phyloP scores from a whole-genome alignment of 2,329 filamentous ascomycete species.

The Claviceps arundinis region DNA sequence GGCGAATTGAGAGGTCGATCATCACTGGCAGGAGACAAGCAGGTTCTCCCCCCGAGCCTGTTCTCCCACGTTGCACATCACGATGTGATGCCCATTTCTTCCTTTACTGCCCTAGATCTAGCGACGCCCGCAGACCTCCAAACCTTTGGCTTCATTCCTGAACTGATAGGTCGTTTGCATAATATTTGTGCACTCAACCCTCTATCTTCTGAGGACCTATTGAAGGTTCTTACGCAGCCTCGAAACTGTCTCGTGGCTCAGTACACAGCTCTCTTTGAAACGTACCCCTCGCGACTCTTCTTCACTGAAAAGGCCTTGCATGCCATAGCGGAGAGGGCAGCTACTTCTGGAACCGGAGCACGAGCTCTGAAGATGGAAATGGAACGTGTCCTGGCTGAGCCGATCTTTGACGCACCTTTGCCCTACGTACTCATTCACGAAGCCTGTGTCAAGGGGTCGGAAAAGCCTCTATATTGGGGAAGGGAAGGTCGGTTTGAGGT shows the following conservation, averaged over 20 bases:
- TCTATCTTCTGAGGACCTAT: slow-evolving; percentile 52
- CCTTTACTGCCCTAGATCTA: slow-evolving; percentile 52
- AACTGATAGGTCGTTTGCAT: slow-evolving; percentile 90
- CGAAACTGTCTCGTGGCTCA: slow-evolving; percentile 79
- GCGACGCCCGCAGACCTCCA: slow-evolving; percentile 66
- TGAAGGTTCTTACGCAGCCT: slow-evolving; percentile 84
- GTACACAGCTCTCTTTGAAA: slow-evolving; percentile 76
- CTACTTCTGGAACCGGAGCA: slow-evolving; percentile 56
- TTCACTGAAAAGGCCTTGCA: slow-evolving; percentile 75
- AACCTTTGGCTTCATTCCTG: slow-evolving; percentile 81
- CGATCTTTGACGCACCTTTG: slow-evolving; percentile 70
- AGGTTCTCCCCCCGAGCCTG: slow-evolving; percentile 52
- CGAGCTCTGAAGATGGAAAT: slow-evolving; percentile 68
- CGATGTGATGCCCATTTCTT: slow-evolving; percentile 20
- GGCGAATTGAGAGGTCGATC: slow-evolving; percentile 56
- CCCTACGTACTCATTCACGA: slow-evolving; percentile 65
- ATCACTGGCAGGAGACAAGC: slow-evolving; percentile 32
- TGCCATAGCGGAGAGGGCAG: slow-evolving; percentile 60
- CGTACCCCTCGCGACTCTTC: slow-evolving; percentile 62
- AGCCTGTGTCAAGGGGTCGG: slow-evolving; percentile 48
- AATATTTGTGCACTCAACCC: slow-evolving; percentile 77
- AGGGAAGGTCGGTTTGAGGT: slow-evolving; percentile 59
- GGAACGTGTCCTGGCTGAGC: slow-evolving; percentile 63
- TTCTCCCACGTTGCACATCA: slow-evolving; percentile 46
- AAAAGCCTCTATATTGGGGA: slow-evolving; percentile 49